These are phyloP conservation scores for Claviceps fusiformis DNA, from an alignment of 2,329 filamentous ascomycete species.

Conservation along the genomic window DNA sequence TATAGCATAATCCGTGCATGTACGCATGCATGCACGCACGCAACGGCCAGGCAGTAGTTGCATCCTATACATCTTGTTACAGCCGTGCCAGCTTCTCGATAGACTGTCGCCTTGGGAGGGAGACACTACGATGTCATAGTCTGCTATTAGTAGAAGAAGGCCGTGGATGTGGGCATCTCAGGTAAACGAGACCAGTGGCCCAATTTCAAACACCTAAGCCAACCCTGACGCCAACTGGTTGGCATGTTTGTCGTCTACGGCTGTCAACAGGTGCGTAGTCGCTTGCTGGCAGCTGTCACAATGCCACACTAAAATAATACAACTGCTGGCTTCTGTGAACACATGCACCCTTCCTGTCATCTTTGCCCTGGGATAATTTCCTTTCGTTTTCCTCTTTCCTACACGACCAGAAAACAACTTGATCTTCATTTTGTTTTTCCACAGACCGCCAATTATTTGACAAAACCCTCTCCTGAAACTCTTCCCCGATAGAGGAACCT, in stretches of 20 bases:
- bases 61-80: neutral
- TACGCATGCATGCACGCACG: neutral
- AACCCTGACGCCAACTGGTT: neutral
- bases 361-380: neutral
- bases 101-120: neutral
- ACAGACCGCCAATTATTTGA: too few relatives aligned
- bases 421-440: too few relatives aligned
- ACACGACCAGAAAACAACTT: neutral
- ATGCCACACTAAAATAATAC: neutral
- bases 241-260: neutral
- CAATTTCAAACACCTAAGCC: neutral
- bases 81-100: neutral
- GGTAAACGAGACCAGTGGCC: neutral
- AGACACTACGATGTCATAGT: neutral
- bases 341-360: neutral
- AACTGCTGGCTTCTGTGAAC: neutral
- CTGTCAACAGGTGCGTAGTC: neutral
- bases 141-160: neutral
- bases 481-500: too few relatives aligned
- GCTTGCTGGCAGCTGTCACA: neutral
- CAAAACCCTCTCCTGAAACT: too few relatives aligned
- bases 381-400: neutral
- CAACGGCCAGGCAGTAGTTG: neutral
- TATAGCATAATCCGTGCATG: neutral
- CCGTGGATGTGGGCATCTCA: neutral